Conservation (phyloP, 768 basidiomycete species). For the Tylopilus balloui region DNA sequence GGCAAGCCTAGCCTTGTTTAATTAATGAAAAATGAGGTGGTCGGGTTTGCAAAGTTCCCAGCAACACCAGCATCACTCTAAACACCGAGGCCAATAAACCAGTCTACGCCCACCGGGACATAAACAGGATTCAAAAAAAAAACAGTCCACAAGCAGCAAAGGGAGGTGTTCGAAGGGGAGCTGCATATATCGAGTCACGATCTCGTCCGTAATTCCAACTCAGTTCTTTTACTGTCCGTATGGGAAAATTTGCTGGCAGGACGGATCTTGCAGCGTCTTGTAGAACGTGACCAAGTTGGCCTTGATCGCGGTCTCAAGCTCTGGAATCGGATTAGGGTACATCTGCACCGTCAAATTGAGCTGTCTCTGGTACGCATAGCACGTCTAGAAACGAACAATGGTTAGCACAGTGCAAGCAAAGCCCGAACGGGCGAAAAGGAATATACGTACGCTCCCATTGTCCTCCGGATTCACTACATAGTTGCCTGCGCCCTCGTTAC, state of each 20-base stretch:
- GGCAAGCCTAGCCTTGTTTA: no score
- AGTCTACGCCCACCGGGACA: no score
- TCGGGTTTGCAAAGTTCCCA: no score
- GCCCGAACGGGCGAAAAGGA: neutral
- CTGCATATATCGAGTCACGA: neutral
- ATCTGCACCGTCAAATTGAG: slow-evolving; percentile 10
- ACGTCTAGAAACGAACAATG: slow-evolving; percentile 3
- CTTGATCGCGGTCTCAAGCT: slow-evolving; percentile 11
- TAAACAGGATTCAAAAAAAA: no score
- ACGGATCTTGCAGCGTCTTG: neutral
- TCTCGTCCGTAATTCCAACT: neutral
- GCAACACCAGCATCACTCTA: no score
- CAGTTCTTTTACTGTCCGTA: neutral
- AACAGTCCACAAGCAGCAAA: neutral
- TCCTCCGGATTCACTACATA: slow-evolving; percentile 13
- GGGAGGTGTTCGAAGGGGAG: neutral
- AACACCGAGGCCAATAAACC: no score
- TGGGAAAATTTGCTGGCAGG: neutral
- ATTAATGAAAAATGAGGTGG: no score
- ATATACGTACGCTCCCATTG: slow-evolving; percentile 8
- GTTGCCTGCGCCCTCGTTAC: slow-evolving; percentile 16
- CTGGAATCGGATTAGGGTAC: slow-evolving; percentile 19
- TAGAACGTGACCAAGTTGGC: neutral
- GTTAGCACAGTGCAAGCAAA: neutral
- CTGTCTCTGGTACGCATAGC: slow-evolving; percentile 17